Conservation (phyloP, 2,329 filamentous ascomycete genomes). For the Thelonectria blattea region DNA sequence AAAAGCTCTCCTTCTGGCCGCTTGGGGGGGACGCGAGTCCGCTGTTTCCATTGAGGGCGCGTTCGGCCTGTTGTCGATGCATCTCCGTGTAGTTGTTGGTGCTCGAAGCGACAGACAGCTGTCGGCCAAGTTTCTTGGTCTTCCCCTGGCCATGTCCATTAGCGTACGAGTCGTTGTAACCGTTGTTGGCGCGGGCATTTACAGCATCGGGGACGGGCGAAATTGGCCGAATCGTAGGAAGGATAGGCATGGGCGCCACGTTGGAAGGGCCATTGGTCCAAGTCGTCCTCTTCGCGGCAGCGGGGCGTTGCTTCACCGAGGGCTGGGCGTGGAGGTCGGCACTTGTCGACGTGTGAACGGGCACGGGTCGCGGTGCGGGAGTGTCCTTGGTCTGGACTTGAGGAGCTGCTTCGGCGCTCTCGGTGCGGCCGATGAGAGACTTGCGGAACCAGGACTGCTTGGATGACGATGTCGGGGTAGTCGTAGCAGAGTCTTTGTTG, state of each 20-base stretch:
- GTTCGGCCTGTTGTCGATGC: slow-evolving; percentile 89
- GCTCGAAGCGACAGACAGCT: slow-evolving; percentile 89
- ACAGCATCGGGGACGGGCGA: slow-evolving; percentile 96
- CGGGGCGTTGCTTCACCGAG: slow-evolving; percentile 47
- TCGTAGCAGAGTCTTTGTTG: slow-evolving; percentile 62
- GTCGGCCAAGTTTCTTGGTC: slow-evolving; percentile 91
- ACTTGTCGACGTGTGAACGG: slow-evolving; percentile 49
- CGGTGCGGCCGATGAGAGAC: slow-evolving; percentile 83
- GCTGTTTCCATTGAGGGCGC: slow-evolving; percentile 82
- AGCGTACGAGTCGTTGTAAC: slow-evolving; percentile 56
- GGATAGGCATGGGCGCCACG: slow-evolving; percentile 89
- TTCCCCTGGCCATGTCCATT: slow-evolving; percentile 63
- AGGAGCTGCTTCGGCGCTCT: slow-evolving; percentile 67
- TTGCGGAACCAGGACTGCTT: slow-evolving; percentile 98
- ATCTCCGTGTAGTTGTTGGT: slow-evolving; percentile 92
- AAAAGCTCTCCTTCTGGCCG: slow-evolving; percentile 93
- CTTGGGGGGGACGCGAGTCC: slow-evolving; percentile 78
- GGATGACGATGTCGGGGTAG: slow-evolving; percentile 69
- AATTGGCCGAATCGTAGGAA: slow-evolving; percentile 92
- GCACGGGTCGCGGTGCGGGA: slow-evolving; percentile 51
- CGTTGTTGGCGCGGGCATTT: slow-evolving; percentile 82
- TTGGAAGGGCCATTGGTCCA: slow-evolving; percentile 87
- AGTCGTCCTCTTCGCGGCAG: slow-evolving; percentile 81
- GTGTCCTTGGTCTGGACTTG: slow-evolving; percentile 56
- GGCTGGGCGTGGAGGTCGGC: slow-evolving; percentile 44